These are phyloP conservation scores for Chlorella variabilis DNA, from an alignment of 163 green algal species.

Conservation along the genomic window DNA sequence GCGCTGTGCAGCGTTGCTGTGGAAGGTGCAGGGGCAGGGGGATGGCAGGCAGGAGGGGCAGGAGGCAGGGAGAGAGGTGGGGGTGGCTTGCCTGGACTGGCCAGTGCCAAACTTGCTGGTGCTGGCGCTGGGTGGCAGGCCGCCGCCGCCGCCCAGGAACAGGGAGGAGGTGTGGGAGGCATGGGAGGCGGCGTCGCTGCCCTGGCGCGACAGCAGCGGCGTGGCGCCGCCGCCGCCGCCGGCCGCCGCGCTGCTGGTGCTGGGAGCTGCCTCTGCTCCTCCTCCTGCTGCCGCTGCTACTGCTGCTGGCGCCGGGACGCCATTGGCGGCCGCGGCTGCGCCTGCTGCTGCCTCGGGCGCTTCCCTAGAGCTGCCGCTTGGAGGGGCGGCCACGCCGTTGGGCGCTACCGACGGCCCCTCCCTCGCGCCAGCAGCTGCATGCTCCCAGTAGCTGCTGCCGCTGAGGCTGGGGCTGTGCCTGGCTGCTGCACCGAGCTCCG, in stretches of 20 bases:
- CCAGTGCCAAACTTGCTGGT: constrained; percentile 12
- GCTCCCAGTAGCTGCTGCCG: neutral
- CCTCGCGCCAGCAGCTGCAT: neutral
- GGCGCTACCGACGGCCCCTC: neutral
- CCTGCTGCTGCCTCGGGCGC: too few species aligned
- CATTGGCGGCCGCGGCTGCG: too few species aligned
- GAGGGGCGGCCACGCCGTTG: neutral
- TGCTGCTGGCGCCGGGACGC: neutral
- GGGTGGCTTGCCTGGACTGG: too few species aligned
- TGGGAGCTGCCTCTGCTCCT: neutral
- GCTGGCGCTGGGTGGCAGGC: constrained; percentile 18
- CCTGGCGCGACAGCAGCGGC: neutral
- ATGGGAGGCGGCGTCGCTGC: constrained; percentile 15
- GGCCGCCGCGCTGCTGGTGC: neutral
- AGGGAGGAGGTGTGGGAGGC: neutral
- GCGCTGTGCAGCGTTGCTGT: too few species aligned
- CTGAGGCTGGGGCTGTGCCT: constrained; percentile 1
- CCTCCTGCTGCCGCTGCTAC: neutral
- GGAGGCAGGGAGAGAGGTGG: too few species aligned
- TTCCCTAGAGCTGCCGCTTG: neutral
- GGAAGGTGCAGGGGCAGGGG: too few species aligned
- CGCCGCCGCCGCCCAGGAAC: neutral
- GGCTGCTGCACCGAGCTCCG: neutral
- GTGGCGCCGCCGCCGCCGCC: neutral
- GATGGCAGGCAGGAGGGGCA: neutral